phyloP scores from a whole-genome alignment of 441 rosid species.

The Sinapis alba region DNA sequence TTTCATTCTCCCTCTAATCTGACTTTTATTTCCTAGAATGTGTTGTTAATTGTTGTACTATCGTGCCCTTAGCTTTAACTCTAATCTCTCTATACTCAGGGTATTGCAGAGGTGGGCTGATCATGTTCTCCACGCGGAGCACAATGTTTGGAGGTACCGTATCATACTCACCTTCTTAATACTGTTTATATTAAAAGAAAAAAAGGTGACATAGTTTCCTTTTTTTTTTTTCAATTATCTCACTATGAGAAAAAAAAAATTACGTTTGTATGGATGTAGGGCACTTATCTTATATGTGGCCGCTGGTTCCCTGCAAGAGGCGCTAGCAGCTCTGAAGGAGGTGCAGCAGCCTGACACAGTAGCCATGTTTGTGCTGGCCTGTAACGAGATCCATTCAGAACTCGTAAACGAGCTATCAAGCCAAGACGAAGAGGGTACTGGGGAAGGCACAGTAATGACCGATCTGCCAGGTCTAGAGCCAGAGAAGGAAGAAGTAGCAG shows the following conservation, averaged over 20 bases:
- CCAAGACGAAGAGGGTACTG: slow-evolving; percentile 42
- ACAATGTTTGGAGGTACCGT: slow-evolving; percentile 90
- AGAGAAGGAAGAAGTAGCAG: slow-evolving; percentile 74
- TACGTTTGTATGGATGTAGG: slow-evolving; percentile 48
- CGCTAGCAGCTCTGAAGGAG: slow-evolving; percentile 80
- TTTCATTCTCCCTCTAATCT: not conserved
- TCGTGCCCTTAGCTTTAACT: not conserved
- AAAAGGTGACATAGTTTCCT: not conserved
- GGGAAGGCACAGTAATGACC: slow-evolving; percentile 35
- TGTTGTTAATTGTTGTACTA: slow-evolving; percentile 3
- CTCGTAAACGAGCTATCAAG: slow-evolving; percentile 42
- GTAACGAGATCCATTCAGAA: slow-evolving; percentile 72
- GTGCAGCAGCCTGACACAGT: slow-evolving; percentile 91
- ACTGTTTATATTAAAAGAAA: not conserved
- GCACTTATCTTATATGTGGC: slow-evolving; percentile 88
- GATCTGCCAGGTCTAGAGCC: slow-evolving; percentile 70
- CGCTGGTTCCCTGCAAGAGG: slow-evolving; percentile 91
- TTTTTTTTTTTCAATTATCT: too few relatives aligned
- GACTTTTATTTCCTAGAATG: not conserved
- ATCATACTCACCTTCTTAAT: slow-evolving; percentile 15
- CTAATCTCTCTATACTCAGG: slow-evolving; percentile 46
- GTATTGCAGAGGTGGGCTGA: slow-evolving; percentile 95
- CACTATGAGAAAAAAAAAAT: not conserved
- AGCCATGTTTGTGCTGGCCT: slow-evolving; percentile 92
- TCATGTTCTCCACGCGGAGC: slow-evolving; percentile 75